These are phyloP conservation scores for Nemophila menziesii DNA, from an alignment of 257 asterid species.

Conservation along the genomic window DNA sequence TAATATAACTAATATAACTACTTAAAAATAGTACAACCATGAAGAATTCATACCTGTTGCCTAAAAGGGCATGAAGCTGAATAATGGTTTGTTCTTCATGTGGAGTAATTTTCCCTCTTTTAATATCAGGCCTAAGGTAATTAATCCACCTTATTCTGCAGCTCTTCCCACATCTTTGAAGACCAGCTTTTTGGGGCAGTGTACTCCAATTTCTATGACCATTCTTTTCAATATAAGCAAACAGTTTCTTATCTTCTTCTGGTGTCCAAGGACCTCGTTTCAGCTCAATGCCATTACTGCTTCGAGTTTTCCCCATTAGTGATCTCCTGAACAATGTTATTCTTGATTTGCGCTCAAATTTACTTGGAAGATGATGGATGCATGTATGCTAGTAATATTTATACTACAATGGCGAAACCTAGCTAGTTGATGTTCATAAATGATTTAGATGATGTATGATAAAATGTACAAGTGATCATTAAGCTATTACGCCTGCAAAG, in stretches of 20 bases:
- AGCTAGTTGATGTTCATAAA: not conserved
- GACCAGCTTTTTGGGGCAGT: not conserved
- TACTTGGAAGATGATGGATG: not conserved
- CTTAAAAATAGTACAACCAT: too few species aligned
- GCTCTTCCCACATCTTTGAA: not conserved
- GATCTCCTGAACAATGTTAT: too few species aligned
- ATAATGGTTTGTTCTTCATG: not conserved
- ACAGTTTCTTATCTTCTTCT: not conserved
- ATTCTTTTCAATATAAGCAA: not conserved
- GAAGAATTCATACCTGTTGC: not conserved
- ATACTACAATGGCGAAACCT: not conserved
- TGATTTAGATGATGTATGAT: not conserved
- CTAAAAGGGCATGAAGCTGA: not conserved
- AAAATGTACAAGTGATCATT: not conserved
- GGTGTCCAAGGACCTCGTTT: not conserved
- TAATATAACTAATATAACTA: too few species aligned
- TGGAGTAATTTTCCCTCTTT: not conserved
- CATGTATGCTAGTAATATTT: not conserved
- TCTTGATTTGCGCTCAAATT: too few species aligned
- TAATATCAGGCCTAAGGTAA: not conserved
- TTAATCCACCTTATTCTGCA: conserved; percentile 1
- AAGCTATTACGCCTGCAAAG: not conserved
- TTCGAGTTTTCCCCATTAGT: not conserved
- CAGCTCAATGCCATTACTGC: not conserved
- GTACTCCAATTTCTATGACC: not conserved